Evolutionary conservation across 2,329 filamentous ascomycete species (phyloP).

Genomic region (Domatiomyces globalis): DNA sequence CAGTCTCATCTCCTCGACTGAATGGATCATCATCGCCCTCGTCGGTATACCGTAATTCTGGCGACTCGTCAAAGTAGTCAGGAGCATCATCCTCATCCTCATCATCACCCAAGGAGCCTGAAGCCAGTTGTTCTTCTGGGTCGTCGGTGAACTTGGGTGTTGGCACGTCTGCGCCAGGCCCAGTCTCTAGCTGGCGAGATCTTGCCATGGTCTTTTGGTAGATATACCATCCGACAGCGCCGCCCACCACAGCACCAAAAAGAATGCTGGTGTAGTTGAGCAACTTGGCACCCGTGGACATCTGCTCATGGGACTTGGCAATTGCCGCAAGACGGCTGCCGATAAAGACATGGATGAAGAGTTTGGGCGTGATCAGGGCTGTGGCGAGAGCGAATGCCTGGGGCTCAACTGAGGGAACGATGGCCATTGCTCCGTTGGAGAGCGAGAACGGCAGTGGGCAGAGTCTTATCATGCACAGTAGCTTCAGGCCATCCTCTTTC

Average conservation of each 20-base stretch:
- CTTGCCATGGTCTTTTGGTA: conserved; percentile 49
- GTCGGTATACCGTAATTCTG: conserved; percentile 35
- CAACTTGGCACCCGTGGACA: conserved; percentile 63
- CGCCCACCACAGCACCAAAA: conserved; percentile 55
- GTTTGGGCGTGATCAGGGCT: conserved; percentile 66
- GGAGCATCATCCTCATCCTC: conserved; percentile 29
- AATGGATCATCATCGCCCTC: conserved; percentile 39
- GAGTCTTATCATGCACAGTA: conserved; percentile 80
- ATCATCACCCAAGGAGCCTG: conserved; percentile 27
- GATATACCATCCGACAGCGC: conserved; percentile 68
- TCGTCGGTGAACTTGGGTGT: conserved; percentile 23
- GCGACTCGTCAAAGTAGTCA: conserved; percentile 30
- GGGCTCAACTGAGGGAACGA: conserved; percentile 75
- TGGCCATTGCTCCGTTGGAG: conserved; percentile 86
- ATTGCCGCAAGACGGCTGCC: conserved; percentile 69
- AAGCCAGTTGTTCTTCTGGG: conserved; percentile 27
- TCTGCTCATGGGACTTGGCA: conserved; percentile 68
- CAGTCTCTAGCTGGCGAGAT: conserved; percentile 35
- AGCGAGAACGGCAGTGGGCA: conserved; percentile 87
- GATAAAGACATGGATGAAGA: conserved; percentile 86
- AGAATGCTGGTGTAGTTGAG: conserved; percentile 75
- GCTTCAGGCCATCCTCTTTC: conserved; percentile 75
- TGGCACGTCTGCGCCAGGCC: conserved; percentile 28
- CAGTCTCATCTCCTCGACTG: conserved; percentile 19
- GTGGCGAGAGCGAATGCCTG: conserved; percentile 68